Conservation (phyloP, 2,329 filamentous ascomycete genomes). For the Penicillium janthinellum region DNA sequence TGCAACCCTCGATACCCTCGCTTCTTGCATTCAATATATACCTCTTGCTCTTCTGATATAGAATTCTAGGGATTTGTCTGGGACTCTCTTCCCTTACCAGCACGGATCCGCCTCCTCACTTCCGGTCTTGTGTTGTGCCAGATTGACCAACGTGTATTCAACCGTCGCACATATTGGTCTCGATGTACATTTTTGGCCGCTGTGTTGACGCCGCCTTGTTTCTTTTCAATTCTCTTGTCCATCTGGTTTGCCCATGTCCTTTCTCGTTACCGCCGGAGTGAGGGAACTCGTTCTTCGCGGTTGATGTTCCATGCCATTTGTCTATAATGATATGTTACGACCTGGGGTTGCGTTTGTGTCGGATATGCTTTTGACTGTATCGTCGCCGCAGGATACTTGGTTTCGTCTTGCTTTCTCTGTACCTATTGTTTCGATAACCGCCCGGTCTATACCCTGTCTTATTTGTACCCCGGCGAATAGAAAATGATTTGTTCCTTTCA, state of each 20-base stretch:
- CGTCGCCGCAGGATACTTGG: conserved; percentile 7
- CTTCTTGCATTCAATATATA: conserved; percentile 12
- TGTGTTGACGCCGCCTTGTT: neutral
- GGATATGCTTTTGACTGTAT: conserved; percentile 11
- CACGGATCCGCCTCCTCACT: neutral
- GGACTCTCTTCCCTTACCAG: neutral
- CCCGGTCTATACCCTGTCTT: conserved; percentile 8
- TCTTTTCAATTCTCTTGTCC: conserved; percentile 2
- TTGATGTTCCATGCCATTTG: conserved; percentile 25
- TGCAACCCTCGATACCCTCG: neutral
- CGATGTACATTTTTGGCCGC: conserved; percentile 19
- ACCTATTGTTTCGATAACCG: conserved; percentile 18
- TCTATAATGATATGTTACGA: conserved; percentile 28
- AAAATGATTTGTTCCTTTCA: neutral
- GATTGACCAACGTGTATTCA: conserved; percentile 5
- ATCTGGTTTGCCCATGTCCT: conserved; percentile 15
- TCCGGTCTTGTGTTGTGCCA: neutral
- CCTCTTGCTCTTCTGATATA: conserved; percentile 11
- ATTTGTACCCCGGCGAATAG: neutral
- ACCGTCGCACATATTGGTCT: conserved; percentile 16
- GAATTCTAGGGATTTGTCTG: neutral
- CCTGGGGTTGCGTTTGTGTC: conserved; percentile 9
- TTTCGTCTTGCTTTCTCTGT: conserved; percentile 16
- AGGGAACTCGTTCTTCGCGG: conserved; percentile 8
- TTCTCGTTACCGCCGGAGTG: conserved; percentile 10